Evolutionary conservation across 225 moss, liverwort and hornwort genomes (phyloP), one percentile per base, ranked within the genome.

Genomic region (Sphagnum contortum): DNA sequence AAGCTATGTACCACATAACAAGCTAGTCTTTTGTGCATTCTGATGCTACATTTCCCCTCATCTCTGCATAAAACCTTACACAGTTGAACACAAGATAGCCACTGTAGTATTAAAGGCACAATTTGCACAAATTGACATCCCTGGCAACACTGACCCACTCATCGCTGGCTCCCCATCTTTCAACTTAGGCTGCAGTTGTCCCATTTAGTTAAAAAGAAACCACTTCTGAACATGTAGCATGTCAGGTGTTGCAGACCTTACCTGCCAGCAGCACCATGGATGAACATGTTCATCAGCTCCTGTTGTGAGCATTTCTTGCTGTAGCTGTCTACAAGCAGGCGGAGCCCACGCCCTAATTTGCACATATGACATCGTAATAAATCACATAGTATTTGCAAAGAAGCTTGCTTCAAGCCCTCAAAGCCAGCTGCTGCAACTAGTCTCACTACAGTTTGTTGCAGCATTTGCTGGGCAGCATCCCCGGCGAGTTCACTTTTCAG

Each of bases 201-300:
- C 29, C 29, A 29, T 29, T 29, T 29, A 29, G 29, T 29, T 29
- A 29, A 29, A 29, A 29, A 29, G 29, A 29, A 29, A 29, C 29
- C 29, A 29, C 29, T 29, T 29, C 29, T 29, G 29, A 29, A 29
- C 29, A 29, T 29, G 0, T 29, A 29, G 29, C 29, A 29, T 29
- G 29, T 29, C 29, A 29, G 29, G 29, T 29, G 29, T 29, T 29
- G 29, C 29, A 29, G 29, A 29, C 29, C 53, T 61, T 88, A 88
- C 91, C 91, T 84, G 68, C 75, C 76, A 67, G 82, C 76, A 54
- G 80, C 83, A 72, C 74, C 77, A 65, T 80, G 77, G 44, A 87
- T 73, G 61, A 75, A 91, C 89, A 89, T 80, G 67, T 87, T 84
- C 68, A 89, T 72, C 6, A 89, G 75, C 65, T 92, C 91, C 63